Conservation (phyloP, 179 eudicot species). For the Nepenthes alata region DNA sequence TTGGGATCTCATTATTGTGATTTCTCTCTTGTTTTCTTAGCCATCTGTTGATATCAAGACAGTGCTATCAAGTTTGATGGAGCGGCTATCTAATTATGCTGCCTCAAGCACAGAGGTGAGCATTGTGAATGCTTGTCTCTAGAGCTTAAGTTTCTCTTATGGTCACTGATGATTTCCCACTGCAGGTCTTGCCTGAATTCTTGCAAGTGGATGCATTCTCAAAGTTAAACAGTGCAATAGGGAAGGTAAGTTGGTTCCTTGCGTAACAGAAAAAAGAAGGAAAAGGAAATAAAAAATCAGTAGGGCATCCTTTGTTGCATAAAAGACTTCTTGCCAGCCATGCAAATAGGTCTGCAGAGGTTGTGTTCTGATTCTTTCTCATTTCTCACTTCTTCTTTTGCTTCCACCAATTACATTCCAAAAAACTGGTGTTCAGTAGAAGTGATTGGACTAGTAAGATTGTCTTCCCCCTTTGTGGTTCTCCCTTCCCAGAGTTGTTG, state of each 20-base stretch:
- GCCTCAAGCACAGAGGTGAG: slow-evolving; percentile 62
- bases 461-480: too few relatives aligned
- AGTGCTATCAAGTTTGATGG: slow-evolving; percentile 83
- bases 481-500: too few relatives aligned
- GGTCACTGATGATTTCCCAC: slow-evolving; percentile 4
- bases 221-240: slow-evolving; percentile 81
- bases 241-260: slow-evolving; percentile 47
- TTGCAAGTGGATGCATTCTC: slow-evolving; percentile 96
- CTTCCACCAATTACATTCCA: too few relatives aligned
- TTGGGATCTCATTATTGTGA: not conserved
- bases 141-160: not conserved
- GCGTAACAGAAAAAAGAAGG: too few relatives aligned
- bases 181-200: slow-evolving; percentile 84
- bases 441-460: too few relatives aligned
- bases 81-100: slow-evolving; percentile 75
- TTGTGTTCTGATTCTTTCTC: too few relatives aligned
- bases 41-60: slow-evolving; percentile 88
- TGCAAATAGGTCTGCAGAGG: too few relatives aligned
- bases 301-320: too few relatives aligned
- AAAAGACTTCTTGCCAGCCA: too few relatives aligned
- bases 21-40: slow-evolving; percentile 20
- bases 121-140: slow-evolving; percentile 2
- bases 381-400: too few relatives aligned
- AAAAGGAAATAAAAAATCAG: too few relatives aligned
- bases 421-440: too few relatives aligned